Evolutionary conservation across 768 basidiomycete species (phyloP).

Genomic region (Pleurotus tuber-regium): DNA sequence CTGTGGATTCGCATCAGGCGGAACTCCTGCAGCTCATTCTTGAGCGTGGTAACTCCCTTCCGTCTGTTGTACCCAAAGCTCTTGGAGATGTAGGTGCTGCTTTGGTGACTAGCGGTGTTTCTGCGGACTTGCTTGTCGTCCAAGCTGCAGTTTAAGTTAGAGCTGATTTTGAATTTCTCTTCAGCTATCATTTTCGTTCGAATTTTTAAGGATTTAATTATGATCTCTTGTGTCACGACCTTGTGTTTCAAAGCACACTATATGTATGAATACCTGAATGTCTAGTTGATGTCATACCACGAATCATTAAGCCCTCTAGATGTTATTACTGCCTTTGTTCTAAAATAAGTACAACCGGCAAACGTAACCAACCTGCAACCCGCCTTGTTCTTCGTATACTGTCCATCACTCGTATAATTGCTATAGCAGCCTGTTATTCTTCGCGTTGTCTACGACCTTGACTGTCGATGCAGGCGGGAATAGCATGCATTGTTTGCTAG

Average conservation of each 20-base stretch:
- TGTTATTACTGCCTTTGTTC: too few relatives aligned
- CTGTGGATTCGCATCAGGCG: constrained; percentile 49
- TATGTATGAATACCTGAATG: not conserved
- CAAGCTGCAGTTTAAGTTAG: constrained; percentile 35
- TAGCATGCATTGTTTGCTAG: too few relatives aligned
- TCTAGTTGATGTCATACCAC: too few relatives aligned
- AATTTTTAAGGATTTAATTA: not conserved
- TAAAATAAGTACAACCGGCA: too few relatives aligned
- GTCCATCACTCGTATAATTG: too few relatives aligned
- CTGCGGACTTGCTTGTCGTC: constrained; percentile 52
- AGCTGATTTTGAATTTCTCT: not conserved
- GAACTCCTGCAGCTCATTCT: constrained; percentile 56
- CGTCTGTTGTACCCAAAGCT: constrained; percentile 64
- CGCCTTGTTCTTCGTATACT: too few relatives aligned
- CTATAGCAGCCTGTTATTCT: too few relatives aligned
- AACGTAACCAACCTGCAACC: too few relatives aligned
- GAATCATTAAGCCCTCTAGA: too few relatives aligned
- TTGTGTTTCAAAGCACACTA: not conserved
- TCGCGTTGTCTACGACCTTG: too few relatives aligned
- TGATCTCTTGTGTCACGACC: not conserved
- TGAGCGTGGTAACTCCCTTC: constrained; percentile 39
- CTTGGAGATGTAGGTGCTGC: constrained; percentile 76
- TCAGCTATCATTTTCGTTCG: not conserved
- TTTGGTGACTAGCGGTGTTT: constrained; percentile 51
- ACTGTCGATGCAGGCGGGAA: too few relatives aligned